These are phyloP conservation scores for Pueraria montana DNA, from an alignment of 306 rosid species.

Conservation along the genomic window DNA sequence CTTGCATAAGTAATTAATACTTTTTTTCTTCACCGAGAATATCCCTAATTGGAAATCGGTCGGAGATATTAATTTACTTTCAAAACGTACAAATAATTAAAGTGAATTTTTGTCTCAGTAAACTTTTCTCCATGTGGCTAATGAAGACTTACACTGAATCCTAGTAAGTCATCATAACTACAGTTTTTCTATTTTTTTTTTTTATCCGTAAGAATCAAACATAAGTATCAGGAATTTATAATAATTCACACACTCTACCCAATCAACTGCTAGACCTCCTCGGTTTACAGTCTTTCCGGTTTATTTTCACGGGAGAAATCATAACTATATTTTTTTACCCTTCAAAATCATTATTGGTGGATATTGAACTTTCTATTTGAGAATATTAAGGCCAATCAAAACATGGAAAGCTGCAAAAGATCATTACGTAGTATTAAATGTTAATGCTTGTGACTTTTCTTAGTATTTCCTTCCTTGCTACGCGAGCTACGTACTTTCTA, in stretches of 20 bases:
- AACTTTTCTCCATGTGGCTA: too few species aligned
- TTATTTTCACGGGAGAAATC: neutral
- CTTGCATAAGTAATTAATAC: too few species aligned
- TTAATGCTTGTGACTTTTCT: neutral
- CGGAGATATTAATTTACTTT: too few species aligned
- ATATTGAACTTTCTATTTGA: neutral
- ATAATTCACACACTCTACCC: too few species aligned
- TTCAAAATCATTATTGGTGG: neutral
- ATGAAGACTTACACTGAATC: neutral
- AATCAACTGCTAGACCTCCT: too few species aligned
- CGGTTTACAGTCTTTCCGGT: neutral
- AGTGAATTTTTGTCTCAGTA: too few species aligned
- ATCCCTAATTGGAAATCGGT: too few species aligned
- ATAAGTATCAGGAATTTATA: too few species aligned
- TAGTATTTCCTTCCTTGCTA: neutral
- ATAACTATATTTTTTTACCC: neutral
- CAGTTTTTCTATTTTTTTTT: too few species aligned
- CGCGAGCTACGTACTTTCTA: conserved; percentile 24
- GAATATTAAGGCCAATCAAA: neutral
- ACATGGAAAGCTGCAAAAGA: neutral
- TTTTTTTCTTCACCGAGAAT: too few species aligned
- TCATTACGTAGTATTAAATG: neutral
- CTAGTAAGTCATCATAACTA: neutral
- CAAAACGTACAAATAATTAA: too few species aligned
- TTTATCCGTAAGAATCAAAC: too few species aligned